These are phyloP conservation scores for Diplodia intermedia DNA, from an alignment of 2,329 filamentous ascomycete species.

Conservation along the genomic window DNA sequence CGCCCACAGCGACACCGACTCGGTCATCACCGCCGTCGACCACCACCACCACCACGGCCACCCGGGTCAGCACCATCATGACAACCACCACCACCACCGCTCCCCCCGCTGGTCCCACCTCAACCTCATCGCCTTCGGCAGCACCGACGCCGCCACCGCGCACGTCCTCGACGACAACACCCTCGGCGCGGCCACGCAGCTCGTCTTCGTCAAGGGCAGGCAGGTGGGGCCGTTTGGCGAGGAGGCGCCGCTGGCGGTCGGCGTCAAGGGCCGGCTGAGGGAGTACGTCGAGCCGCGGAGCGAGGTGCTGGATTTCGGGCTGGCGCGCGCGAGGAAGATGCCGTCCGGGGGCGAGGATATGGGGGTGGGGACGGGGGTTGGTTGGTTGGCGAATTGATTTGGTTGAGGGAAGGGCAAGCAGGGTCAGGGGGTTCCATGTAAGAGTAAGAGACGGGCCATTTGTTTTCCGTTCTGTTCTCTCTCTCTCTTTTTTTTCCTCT, in stretches of 20 bases:
- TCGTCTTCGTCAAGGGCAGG: conserved; percentile 55
- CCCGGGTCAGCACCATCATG: conserved; percentile 47
- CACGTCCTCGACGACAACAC: conserved; percentile 57
- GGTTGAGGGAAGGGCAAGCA: neutral
- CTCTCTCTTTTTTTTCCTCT: neutral
- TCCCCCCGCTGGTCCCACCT: conserved; percentile 24
- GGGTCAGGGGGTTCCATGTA: neutral
- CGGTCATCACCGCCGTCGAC: conserved; percentile 21
- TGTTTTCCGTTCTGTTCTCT: neutral
- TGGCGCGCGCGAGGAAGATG: conserved; percentile 24
- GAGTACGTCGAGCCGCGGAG: conserved; percentile 56
- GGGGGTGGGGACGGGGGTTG: neutral
- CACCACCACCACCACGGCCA: conserved; percentile 11
- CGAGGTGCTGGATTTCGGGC: conserved; percentile 54
- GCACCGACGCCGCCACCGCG: conserved; percentile 45
- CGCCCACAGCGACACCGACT: conserved; percentile 33
- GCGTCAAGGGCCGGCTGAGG: conserved; percentile 54
- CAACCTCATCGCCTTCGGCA: conserved; percentile 33
- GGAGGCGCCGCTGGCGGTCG: conserved; percentile 50
- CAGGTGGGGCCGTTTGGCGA: conserved; percentile 52
- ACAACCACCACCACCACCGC: conserved; percentile 34
- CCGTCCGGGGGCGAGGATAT: conserved; percentile 3
- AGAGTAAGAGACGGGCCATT: no score
- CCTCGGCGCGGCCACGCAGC: conserved; percentile 55
- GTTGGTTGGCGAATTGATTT: conserved; percentile 18